Conservation (phyloP, 1,284 basidiomycete genomes). For the Cryptococcus sp. region DNA sequence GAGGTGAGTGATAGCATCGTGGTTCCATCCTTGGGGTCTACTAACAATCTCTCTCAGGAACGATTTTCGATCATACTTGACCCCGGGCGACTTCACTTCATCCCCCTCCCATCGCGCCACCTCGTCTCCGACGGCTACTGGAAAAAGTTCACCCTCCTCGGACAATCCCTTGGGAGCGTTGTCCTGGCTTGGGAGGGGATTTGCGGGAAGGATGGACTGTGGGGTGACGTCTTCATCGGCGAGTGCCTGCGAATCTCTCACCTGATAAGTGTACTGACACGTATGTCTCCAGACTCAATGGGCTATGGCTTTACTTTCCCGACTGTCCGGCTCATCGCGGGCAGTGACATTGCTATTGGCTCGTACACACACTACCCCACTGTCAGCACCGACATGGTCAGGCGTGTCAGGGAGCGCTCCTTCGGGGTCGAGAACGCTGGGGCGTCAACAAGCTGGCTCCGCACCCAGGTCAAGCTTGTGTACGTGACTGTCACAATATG, state of each 20-base stretch:
- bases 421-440: constrained; percentile 67
- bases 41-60: constrained; percentile 52
- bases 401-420: constrained; percentile 64
- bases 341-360: constrained; percentile 65
- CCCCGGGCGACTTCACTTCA: constrained; percentile 65
- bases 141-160: constrained; percentile 83
- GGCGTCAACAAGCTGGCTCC: constrained; percentile 61
- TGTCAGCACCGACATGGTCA: constrained; percentile 91
- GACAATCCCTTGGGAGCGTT: constrained; percentile 85
- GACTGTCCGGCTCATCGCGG: constrained; percentile 60
- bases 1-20: constrained; percentile 56
- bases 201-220: constrained; percentile 45
- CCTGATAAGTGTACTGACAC: background rate
- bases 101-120: constrained; percentile 67
- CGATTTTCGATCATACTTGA: constrained; percentile 78
- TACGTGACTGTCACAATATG: constrained; percentile 48
- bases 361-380: constrained; percentile 97
- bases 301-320: constrained; percentile 94
- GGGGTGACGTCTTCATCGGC: constrained; percentile 83
- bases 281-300: constrained; percentile 74
- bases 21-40: background rate
- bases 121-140: constrained; percentile 80
- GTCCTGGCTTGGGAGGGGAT: constrained; percentile 69
- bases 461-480: constrained; percentile 70
- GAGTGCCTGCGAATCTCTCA: constrained; percentile 17